Percentiles rank a stretch among this genome's conserved stretches.
phyloP scores from a whole-genome alignment of 257 asterid species.

The Nyctanthes arbortristis region DNA sequence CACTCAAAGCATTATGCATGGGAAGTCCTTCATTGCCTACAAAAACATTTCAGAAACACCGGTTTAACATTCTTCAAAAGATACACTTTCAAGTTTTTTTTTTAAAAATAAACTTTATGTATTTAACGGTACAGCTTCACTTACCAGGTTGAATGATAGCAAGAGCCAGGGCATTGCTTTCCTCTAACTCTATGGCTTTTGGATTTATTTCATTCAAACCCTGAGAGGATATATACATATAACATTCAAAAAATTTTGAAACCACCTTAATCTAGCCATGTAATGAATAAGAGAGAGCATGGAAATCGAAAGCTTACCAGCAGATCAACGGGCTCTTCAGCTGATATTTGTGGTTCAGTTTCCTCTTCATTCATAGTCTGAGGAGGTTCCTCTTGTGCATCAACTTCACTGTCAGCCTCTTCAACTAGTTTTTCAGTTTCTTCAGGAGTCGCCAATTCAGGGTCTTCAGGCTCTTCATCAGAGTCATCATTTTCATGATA shows the following conservation, averaged over 20 bases:
- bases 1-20: slow-evolving; percentile 27
- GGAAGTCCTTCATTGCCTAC: slow-evolving; percentile 46
- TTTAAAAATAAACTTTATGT: no score
- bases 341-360: slow-evolving; percentile 33
- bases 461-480: slow-evolving; percentile 42
- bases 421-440: slow-evolving; percentile 30
- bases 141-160: slow-evolving; percentile 78
- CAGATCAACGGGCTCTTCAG: slow-evolving; percentile 60
- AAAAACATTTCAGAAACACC: not conserved
- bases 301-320: slow-evolving; percentile 44
- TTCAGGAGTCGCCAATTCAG: slow-evolving; percentile 31
- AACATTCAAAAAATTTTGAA: not conserved
- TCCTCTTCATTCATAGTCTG: slow-evolving; percentile 30
- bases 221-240: slow-evolving; percentile 30
- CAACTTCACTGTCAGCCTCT: slow-evolving; percentile 30
- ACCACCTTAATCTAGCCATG: not conserved
- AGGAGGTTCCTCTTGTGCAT: slow-evolving; percentile 35
- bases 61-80: not conserved
- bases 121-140: no score
- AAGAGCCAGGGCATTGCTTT: slow-evolving; percentile 76
- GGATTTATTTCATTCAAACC: slow-evolving; percentile 64
- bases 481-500: slow-evolving; percentile 48
- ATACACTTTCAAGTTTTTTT: no score
- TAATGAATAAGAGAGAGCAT: not conserved
- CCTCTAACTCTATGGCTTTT: slow-evolving; percentile 47